phyloP scores from a whole-genome alignment of 2,329 filamentous ascomycete species.

The Epichloe sylvatica region DNA sequence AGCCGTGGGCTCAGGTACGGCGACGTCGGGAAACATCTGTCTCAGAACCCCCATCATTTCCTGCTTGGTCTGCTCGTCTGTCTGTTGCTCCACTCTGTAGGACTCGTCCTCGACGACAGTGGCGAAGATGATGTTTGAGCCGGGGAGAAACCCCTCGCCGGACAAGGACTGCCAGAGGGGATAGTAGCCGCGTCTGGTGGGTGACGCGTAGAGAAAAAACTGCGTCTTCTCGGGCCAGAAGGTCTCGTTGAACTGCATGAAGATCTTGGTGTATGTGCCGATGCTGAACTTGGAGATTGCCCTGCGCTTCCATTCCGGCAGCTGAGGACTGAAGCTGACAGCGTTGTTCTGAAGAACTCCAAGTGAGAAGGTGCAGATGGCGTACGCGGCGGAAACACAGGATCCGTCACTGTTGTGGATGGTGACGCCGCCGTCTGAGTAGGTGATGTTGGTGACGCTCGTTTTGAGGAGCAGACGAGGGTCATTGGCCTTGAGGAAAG shows the following conservation, averaged over 20 bases:
- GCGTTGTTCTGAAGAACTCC: constrained; percentile 51
- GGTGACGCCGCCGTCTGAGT: constrained; percentile 37
- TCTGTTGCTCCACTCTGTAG: constrained; percentile 44
- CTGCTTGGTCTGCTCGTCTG: constrained; percentile 40
- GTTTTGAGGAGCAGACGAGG: constrained; percentile 43
- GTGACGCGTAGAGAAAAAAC: constrained; percentile 33
- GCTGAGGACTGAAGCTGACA: constrained; percentile 41
- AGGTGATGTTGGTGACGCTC: constrained; percentile 39
- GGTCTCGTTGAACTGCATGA: constrained; percentile 51
- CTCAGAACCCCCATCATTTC: constrained; percentile 44
- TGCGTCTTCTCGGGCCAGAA: constrained; percentile 43
- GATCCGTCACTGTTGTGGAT: constrained; percentile 38
- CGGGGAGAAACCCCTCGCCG: constrained; percentile 41
- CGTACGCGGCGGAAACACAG: constrained; percentile 46
- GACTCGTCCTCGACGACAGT: constrained; percentile 45
- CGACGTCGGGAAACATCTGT: constrained; percentile 44
- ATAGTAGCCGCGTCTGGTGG: constrained; percentile 27
- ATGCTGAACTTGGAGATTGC: constrained; percentile 52
- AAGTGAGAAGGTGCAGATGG: constrained; percentile 53
- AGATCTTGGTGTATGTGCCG: constrained; percentile 62
- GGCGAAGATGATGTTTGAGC: constrained; percentile 50
- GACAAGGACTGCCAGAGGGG: constrained; percentile 50
- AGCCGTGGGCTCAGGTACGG: constrained; percentile 43
- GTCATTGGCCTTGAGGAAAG: constrained; percentile 43
- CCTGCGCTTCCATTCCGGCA: constrained; percentile 50